phyloP scores from a whole-genome alignment of 2,329 filamentous ascomycete genomes.

The Xylariomycetidae sp. region DNA sequence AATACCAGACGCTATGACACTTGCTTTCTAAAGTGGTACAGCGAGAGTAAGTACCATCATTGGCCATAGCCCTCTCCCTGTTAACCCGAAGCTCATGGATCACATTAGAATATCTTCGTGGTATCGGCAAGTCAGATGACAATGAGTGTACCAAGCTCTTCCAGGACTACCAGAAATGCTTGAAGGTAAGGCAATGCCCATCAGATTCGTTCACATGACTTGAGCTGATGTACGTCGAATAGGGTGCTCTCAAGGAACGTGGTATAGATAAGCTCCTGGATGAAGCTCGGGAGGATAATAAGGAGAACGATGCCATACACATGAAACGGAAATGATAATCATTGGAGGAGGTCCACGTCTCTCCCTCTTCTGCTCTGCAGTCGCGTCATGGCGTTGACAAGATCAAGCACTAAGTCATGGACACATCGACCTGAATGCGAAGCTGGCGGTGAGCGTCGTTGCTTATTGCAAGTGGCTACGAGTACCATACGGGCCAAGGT shows the following conservation, averaged over 20 bases:
- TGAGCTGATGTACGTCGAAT: slow-evolving; percentile 4
- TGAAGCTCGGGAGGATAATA: slow-evolving; percentile 83
- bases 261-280: slow-evolving; percentile 92
- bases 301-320: slow-evolving; percentile 74
- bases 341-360: too few species aligned
- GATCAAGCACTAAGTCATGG: too few species aligned
- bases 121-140: slow-evolving; percentile 67
- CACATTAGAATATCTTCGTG: slow-evolving; percentile 74
- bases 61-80: background rate
- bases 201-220: too few species aligned
- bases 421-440: too few species aligned
- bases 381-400: too few species aligned
- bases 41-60: slow-evolving; percentile 66
- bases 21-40: slow-evolving; percentile 99
- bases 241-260: slow-evolving; percentile 81
- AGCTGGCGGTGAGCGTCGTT: too few species aligned
- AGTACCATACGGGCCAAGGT: too few species aligned
- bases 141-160: slow-evolving; percentile 82
- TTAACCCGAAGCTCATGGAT: background rate
- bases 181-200: slow-evolving; percentile 57
- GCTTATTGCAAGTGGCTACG: too few species aligned
- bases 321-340: slow-evolving; percentile 42
- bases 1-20: slow-evolving; percentile 77
- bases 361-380: too few species aligned
- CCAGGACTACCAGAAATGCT: slow-evolving; percentile 79